phyloP scores from a whole-genome alignment of 495 filamentous ascomycete genomes.

The Sordaria brevicollis region DNA sequence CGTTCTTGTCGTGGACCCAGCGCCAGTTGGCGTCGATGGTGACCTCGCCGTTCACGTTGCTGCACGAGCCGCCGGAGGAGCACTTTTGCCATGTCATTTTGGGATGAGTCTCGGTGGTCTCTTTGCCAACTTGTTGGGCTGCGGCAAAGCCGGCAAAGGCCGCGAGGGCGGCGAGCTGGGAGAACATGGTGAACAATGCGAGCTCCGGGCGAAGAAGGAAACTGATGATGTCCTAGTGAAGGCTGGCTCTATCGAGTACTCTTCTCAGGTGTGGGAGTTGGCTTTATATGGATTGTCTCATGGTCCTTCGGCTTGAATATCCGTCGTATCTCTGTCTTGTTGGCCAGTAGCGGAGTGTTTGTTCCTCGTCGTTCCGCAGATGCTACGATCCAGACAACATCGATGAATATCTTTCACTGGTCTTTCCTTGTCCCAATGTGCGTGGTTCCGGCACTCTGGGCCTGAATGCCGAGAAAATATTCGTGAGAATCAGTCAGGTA shows the following conservation, averaged over 20 bases:
- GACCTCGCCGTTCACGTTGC: slow-evolving; percentile 28
- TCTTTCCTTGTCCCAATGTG: neutral
- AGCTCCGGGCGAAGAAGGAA: neutral
- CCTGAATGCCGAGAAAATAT: slow-evolving; percentile 11
- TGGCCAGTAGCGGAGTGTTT: neutral
- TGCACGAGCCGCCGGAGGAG: slow-evolving; percentile 38
- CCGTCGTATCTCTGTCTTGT: neutral
- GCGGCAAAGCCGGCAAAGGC: slow-evolving; percentile 27
- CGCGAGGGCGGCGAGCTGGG: slow-evolving; percentile 17
- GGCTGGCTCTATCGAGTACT: neutral
- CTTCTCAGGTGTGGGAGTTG: neutral
- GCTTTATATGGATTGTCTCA: slow-evolving; percentile 11
- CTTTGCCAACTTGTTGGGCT: slow-evolving; percentile 47
- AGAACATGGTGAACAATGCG: slow-evolving; percentile 9
- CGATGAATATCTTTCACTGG: neutral
- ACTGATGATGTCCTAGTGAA: neutral
- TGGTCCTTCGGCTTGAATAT: neutral
- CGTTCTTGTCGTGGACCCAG: slow-evolving; percentile 31
- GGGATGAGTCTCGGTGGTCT: slow-evolving; percentile 47
- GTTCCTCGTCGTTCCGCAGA: neutral
- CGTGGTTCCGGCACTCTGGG: slow-evolving; percentile 10
- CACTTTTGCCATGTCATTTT: slow-evolving; percentile 49
- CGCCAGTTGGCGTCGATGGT: slow-evolving; percentile 41
- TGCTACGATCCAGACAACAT: neutral
- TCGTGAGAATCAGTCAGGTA: slow-evolving; percentile 4